Evolutionary conservation across 768 basidiomycete genomes (phyloP).

Genomic region (Boletellus ananas): DNA sequence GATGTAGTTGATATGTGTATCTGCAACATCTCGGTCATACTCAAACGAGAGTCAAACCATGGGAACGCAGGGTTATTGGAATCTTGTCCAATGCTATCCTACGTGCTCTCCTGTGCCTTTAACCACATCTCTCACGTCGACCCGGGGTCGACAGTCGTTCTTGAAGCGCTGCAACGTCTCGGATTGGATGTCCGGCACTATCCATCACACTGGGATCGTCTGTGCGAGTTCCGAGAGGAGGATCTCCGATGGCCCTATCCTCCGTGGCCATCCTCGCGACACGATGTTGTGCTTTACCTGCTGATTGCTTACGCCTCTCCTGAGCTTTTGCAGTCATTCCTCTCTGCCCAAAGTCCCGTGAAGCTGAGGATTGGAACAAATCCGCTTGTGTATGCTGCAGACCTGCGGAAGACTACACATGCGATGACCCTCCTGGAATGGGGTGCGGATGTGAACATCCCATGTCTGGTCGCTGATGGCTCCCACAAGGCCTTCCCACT

Average conservation of each 20-base stretch:
- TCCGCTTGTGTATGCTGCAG: slow-evolving; percentile 5
- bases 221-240: background rate
- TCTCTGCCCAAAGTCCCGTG: background rate
- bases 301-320: background rate
- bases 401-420: slow-evolving; percentile 1
- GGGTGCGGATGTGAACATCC: background rate
- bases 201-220: background rate
- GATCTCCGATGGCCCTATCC: background rate
- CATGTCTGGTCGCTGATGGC: background rate
- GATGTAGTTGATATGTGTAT: background rate
- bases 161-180: background rate
- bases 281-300: background rate
- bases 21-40: background rate
- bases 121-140: background rate
- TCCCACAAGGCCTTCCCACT: background rate
- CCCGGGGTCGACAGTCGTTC: background rate
- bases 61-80: background rate
- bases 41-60: background rate
- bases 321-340: background rate
- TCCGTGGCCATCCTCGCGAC: background rate
- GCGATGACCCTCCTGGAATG: background rate
- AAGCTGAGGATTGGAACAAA: slow-evolving; percentile 2
- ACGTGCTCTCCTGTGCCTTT: background rate
- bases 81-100: background rate
- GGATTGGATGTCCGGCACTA: background rate